Conservation (phyloP, 768 basidiomycete genomes). For the Sporobolomyces phaffii region DNA sequence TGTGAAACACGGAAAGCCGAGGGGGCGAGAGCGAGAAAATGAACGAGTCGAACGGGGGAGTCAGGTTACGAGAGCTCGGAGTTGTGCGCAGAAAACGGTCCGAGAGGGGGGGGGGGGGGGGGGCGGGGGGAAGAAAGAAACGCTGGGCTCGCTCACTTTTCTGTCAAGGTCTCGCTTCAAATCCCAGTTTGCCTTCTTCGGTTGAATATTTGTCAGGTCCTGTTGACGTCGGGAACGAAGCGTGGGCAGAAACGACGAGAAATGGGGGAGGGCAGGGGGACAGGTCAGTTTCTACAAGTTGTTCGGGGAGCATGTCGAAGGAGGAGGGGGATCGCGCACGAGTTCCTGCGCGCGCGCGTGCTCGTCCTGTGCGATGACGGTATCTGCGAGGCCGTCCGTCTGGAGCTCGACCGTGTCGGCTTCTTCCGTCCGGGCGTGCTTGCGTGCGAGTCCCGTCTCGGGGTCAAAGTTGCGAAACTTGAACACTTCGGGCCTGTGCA, state of each 20-base stretch:
- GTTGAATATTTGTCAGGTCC: conserved; percentile 58
- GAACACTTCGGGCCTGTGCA: conserved; percentile 45
- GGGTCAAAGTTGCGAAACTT: conserved; percentile 79
- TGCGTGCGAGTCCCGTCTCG: conserved; percentile 69
- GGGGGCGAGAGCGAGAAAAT: no score
- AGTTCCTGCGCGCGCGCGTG: conserved; percentile 77
- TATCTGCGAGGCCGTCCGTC: conserved; percentile 74
- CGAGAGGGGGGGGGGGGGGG: no score
- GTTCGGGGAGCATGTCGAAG: no score
- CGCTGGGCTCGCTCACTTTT: conserved; percentile 62
- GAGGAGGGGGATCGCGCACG: conserved; percentile 51
- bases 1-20: not conserved
- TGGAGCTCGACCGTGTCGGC: conserved; percentile 83
- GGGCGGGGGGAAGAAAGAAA: no score
- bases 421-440: conserved; percentile 57
- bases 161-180: conserved; percentile 63
- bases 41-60: no score
- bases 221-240: no score
- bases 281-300: no score
- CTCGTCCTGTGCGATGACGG: conserved; percentile 80
- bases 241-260: no score
- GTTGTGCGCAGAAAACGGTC: no score
- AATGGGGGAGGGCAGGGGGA: no score
- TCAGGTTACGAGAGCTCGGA: no score
- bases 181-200: conserved; percentile 68